Evolutionary conservation across 805 yeast species (phyloP), one percentile per base, ranked within the genome.

Genomic region (Saccharomycopsis sp.): DNA sequence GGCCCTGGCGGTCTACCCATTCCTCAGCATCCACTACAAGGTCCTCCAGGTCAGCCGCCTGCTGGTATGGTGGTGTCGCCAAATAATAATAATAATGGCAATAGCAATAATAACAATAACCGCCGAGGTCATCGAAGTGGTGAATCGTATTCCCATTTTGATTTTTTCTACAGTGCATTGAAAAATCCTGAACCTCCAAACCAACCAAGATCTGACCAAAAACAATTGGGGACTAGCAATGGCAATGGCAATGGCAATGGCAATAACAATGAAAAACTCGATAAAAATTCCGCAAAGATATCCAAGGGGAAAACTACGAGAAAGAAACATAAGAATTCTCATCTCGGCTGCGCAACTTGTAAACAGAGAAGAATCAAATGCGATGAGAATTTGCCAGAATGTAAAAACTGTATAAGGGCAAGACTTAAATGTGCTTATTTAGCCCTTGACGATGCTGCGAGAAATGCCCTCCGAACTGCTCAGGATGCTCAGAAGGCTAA

Each of bases 321-420:
- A 54, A 66, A 82, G 54, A 70, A 72, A 48, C 87, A 81, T 59
- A 66, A 80, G 47, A 81, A 81, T 62, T 79, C 85, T 4, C 87
- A 81, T 55, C 57, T 74, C 42, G 90, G 93, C n/a, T 83, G 93
- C 61, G 77, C 75, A 2, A 77, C 79, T 17, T 79, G 85, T 59
- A 78, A 79, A 54, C 65, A 68, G 40, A 68, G 85, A 33, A 65
- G 82, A 32, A 75, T 79, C 56, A 79, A 79, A 53, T 79, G 85
- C 58, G 83, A 79, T 58, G 85, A 79, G 58, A 62, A 65, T 24
- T 63, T 75, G n/a, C 85, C 84, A 2, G 62, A 65, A 40, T 79
- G 86, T 54, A 59, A 61, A 41, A 77, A 77, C 54, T 79, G 85
- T 56, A 53, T 62, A 26, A 66, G 73, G 51, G 66, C 68, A 43